Conservation (phyloP, 1,139 yeast genomes). For the Pneumocystis wakefieldiae region DNA sequence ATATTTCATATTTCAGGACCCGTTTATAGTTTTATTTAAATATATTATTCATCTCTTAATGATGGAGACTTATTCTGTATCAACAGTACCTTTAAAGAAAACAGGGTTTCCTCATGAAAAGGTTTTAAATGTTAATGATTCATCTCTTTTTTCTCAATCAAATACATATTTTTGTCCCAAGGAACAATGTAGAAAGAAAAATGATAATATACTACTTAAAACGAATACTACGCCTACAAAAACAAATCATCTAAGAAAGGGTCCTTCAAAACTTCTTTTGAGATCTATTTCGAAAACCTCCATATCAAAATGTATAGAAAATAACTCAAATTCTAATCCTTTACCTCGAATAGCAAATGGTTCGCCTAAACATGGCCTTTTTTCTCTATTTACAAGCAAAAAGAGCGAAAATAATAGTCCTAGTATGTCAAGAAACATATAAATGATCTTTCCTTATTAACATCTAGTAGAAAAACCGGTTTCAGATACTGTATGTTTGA, state of each 20-base stretch:
- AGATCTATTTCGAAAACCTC: background rate
- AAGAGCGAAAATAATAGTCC: background rate
- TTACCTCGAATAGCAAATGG: background rate
- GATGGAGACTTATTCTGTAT: too few species aligned
- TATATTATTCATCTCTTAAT: too few species aligned
- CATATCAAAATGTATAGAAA: background rate
- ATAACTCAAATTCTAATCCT: background rate
- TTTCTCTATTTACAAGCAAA: background rate
- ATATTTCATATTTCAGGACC: too few species aligned
- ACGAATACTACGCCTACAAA: too few species aligned
- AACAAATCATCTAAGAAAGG: background rate
- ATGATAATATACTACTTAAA: background rate
- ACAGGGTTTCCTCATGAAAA: too few species aligned
- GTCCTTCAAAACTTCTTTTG: background rate
- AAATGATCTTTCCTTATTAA: background rate
- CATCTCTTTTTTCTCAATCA: too few species aligned
- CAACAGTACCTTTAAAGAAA: too few species aligned
- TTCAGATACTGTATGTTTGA: background rate
- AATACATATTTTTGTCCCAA: too few species aligned
- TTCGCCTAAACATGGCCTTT: background rate
- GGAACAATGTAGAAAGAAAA: background rate
- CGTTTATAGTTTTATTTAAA: too few species aligned
- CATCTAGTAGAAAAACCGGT: background rate
- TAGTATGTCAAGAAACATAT: background rate
- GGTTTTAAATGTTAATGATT: too few species aligned